Evolutionary conservation across 192 early-diverging fungal genomes (phyloP).

Genomic region (Rhizoclosmatium sp.): DNA sequence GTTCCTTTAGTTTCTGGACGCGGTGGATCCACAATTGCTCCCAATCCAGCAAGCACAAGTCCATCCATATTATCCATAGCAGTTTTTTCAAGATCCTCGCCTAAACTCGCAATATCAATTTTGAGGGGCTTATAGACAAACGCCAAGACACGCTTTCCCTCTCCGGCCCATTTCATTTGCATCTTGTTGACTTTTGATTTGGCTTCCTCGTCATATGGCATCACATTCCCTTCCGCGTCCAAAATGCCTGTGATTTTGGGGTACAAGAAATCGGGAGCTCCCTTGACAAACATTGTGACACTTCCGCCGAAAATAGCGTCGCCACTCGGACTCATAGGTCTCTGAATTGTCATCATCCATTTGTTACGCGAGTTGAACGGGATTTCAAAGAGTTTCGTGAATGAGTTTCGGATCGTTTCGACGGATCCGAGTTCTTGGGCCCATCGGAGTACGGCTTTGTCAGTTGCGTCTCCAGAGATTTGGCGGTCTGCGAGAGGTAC

Average conservation of each 20-base stretch:
- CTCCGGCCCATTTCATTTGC: constrained; percentile 63
- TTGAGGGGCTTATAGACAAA: constrained; percentile 65
- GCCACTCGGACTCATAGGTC: neutral
- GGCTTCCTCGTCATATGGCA: constrained; percentile 51
- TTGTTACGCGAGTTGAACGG: constrained; percentile 95
- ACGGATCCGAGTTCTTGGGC: constrained; percentile 47
- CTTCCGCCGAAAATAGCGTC: neutral
- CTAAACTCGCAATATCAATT: neutral
- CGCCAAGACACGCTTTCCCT: constrained; percentile 88
- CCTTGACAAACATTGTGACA: constrained; percentile 72
- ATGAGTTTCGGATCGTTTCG: constrained; percentile 34
- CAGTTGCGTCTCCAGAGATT: constrained; percentile 58
- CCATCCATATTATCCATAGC: constrained; percentile 65
- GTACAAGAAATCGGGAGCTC: constrained; percentile 80
- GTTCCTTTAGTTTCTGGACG: constrained; percentile 72
- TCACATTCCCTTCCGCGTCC: constrained; percentile 56
- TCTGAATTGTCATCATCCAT: constrained; percentile 79
- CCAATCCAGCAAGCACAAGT: constrained; percentile 75
- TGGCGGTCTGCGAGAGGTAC: constrained; percentile 65
- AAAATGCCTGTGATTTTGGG: constrained; percentile 71
- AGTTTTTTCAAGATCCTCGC: constrained; percentile 48
- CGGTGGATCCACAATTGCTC: constrained; percentile 85
- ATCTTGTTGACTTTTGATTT: constrained; percentile 64
- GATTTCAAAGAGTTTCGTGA: constrained; percentile 83
- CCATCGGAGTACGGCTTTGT: constrained; percentile 40